Evolutionary conservation across 768 basidiomycete species (phyloP), one percentile per base, ranked within the genome.

Genomic region (Mycena kentingensis): DNA sequence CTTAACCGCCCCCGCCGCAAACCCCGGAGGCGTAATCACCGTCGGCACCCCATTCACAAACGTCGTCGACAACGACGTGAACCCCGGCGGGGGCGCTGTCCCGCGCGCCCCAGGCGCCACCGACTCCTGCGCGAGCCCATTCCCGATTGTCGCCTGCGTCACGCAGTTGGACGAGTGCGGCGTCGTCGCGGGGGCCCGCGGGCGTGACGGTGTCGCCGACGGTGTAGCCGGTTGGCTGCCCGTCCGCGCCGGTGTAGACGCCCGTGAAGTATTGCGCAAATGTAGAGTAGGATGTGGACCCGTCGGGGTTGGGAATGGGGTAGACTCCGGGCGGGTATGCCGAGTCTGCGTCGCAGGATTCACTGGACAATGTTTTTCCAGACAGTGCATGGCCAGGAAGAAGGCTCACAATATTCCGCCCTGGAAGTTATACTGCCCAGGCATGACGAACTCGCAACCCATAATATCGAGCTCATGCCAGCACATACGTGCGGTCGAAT

Each of bases 321-420:
- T 75, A 75, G 71, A 73, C 74, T 41, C 75, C 75, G 29, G 75
- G 75, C 10, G 75, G 75, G 47, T 76, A 76, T 10, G 74, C 75
- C 46, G 73, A 70, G 29, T 76, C 74, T 7, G 74, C 75, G 7
- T 77, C 74, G 38, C 75, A 75, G 26, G 68, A 69, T 55, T 75
- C 71, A 46, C 74, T 74, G 36, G 4, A 19, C 27, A 16, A 10
- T 44, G 19, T n/a, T 3, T 16, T 25, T n/a, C 13, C 6, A 5
- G 19, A 31, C 21, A 28, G 8, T 26, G 26, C 10, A 12, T n/a
- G 12, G 16, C 5, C 3, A 18, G 6, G 21, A 51, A 24, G 24
- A 32, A 57, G 69, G 57, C 54, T 71, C 71, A 75, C 76, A 21
- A 73, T 36, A 47, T 27, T 6, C 52, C 75, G 5, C 69, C 71